Conservation (phyloP, 352 stramenopile species). For the Phytopythium delawarense region DNA sequence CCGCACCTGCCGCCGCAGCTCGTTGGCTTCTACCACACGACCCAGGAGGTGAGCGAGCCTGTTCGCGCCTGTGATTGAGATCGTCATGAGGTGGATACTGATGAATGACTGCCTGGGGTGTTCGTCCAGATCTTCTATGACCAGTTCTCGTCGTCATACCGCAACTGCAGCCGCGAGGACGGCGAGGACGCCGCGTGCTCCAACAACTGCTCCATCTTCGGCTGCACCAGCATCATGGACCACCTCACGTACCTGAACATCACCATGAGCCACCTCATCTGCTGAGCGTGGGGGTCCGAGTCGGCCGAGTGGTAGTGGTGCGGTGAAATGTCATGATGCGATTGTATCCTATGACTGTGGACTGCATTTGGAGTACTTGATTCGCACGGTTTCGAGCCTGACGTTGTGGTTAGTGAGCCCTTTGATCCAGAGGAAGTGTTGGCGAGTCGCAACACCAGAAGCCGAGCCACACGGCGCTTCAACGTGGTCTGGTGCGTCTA, state of each 20-base stretch:
- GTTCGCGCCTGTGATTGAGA: too few species aligned
- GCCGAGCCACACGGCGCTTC: neutral
- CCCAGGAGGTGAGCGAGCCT: slow-evolving; percentile 44
- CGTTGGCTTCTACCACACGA: slow-evolving; percentile 72
- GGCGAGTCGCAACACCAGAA: neutral
- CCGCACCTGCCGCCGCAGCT: slow-evolving; percentile 73
- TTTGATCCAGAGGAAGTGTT: neutral
- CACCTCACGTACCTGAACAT: slow-evolving; percentile 87
- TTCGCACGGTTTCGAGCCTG: neutral
- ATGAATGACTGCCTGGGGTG: too few species aligned
- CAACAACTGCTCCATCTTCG: slow-evolving; percentile 64
- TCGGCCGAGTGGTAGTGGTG: neutral
- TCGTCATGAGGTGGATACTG: neutral
- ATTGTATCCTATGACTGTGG: neutral
- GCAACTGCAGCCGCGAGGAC: slow-evolving; percentile 44
- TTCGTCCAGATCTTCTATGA: slow-evolving; percentile 74
- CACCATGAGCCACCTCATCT: slow-evolving; percentile 85
- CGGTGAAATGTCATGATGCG: neutral
- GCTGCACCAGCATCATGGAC: slow-evolving; percentile 80
- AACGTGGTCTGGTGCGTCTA: neutral
- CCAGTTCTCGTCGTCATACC: slow-evolving; percentile 62
- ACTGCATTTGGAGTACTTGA: neutral
- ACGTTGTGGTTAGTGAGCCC: neutral
- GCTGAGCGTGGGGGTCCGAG: slow-evolving; percentile 21
- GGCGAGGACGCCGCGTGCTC: slow-evolving; percentile 71